Evolutionary conservation across 2,329 filamentous ascomycete species (phyloP).

Genomic region (Colletotrichum sp.): DNA sequence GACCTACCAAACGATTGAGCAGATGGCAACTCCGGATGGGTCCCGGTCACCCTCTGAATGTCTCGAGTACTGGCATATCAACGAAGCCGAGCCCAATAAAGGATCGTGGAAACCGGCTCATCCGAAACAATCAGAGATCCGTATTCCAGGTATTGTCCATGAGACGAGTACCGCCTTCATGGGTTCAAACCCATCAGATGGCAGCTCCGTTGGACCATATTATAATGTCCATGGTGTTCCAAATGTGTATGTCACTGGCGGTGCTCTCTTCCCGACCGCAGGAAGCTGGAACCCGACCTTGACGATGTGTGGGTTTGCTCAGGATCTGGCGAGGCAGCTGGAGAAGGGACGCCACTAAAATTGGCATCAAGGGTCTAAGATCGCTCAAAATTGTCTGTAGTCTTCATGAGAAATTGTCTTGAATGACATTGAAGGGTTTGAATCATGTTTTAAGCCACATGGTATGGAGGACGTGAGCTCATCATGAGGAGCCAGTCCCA

Average conservation of each 20-base stretch:
- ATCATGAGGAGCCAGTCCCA: neutral
- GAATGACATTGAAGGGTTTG: neutral
- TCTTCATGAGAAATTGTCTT: neutral
- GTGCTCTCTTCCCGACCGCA: neutral
- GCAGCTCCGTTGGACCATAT: neutral
- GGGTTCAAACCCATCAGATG: neutral
- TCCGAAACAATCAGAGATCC: neutral
- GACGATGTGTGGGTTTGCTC: neutral
- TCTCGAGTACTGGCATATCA: neutral
- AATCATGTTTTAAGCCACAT: neutral
- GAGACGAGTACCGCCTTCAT: neutral
- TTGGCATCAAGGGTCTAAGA: neutral
- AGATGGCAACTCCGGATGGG: accelerated
- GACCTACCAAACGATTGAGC: neutral
- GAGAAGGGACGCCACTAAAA: neutral
- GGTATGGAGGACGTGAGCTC: neutral
- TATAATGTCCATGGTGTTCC: neutral
- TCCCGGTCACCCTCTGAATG: accelerated
- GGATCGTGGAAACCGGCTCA: neutral
- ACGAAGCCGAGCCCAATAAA: neutral
- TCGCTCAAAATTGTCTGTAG: accelerated
- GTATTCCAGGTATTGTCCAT: neutral
- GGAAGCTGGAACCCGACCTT: neutral
- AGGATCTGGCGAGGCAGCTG: neutral
- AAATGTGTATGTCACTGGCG: neutral